These are phyloP conservation scores for Begonia loranthoides DNA, from an alignment of 306 rosid genomes.

Conservation along the genomic window DNA sequence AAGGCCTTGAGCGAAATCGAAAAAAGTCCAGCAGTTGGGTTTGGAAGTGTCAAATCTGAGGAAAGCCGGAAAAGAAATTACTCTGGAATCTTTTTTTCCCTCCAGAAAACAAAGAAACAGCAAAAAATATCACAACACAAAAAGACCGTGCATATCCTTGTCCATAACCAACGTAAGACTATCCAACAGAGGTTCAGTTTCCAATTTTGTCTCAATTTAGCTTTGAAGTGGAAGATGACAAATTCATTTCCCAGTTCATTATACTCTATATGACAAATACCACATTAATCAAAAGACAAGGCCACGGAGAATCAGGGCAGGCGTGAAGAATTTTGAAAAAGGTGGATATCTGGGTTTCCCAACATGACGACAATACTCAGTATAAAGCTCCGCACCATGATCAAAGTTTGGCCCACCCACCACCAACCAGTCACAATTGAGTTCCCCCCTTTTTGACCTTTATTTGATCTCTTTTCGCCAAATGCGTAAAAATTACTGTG, in stretches of 20 bases:
- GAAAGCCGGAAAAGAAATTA: too few species aligned
- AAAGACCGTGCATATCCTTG: conserved; percentile 1
- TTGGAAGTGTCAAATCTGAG: too few species aligned
- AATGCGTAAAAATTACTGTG: conserved; percentile 54
- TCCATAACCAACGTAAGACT: conserved; percentile 14
- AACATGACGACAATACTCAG: conserved; percentile 63
- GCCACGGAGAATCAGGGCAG: conserved; percentile 43
- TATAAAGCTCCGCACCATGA: conserved; percentile 54
- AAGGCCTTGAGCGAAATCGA: too few species aligned
- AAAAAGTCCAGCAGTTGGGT: too few species aligned
- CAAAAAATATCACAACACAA: too few species aligned
- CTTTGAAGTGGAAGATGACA: conserved; percentile 16
- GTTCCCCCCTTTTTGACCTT: conserved; percentile 38
- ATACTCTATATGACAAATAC: conserved; percentile 9
- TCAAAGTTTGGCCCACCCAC: conserved; percentile 16
- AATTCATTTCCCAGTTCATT: not conserved
- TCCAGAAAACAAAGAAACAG: conserved; percentile 9
- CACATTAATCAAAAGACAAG: conserved; percentile 26
- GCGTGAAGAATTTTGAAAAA: conserved; percentile 28
- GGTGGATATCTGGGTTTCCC: conserved; percentile 31
- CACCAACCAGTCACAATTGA: conserved; percentile 31
- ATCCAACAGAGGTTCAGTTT: conserved; percentile 7
- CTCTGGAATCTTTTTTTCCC: conserved; percentile 5
- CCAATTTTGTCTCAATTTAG: conserved; percentile 22
- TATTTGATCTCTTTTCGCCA: conserved; percentile 33